phyloP scores from a whole-genome alignment of 805 yeast species.

The Candida quercuum region DNA sequence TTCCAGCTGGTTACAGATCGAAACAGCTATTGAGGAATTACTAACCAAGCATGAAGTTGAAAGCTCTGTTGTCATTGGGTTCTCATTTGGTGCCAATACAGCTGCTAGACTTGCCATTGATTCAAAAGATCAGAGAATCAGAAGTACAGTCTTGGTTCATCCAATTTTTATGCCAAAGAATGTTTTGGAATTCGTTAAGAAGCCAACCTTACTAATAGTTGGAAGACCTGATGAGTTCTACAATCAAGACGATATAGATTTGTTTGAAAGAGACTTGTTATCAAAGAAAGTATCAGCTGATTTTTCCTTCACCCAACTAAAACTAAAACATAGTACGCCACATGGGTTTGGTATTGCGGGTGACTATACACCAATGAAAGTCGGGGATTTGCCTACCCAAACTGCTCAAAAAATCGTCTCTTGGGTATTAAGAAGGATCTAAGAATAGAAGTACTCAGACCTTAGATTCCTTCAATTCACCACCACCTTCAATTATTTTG shows the following conservation, averaged over 20 bases:
- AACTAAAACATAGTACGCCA: conserved; percentile 25
- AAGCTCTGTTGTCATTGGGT: conserved; percentile 18
- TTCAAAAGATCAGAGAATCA: conserved; percentile 10
- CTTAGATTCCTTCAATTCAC: not conserved
- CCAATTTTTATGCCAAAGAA: conserved; percentile 20
- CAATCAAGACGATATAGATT: conserved; percentile 8
- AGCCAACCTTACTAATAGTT: conserved; percentile 13
- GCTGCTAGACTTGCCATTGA: conserved; percentile 18
- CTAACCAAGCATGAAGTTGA: conserved; percentile 14
- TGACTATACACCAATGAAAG: conserved; percentile 28
- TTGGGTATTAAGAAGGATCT: conserved; percentile 19
- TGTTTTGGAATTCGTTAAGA: conserved; percentile 5
- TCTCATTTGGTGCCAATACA: conserved; percentile 21
- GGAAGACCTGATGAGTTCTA: conserved; percentile 17
- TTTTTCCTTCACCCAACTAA: conserved; percentile 14
- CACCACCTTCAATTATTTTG: conserved; percentile 13
- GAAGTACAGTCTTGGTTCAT: conserved; percentile 17
- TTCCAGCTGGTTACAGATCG: conserved; percentile 14
- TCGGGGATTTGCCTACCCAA: conserved; percentile 26
- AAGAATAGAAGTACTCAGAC: too few relatives aligned
- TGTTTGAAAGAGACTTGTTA: conserved; percentile 9
- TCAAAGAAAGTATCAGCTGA: conserved; percentile 5
- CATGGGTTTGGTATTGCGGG: conserved; percentile 38
- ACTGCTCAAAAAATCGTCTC: conserved; percentile 14
- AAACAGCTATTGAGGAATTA: conserved; percentile 15